Evolutionary conservation across 83 land plant species (phyloP).

Genomic region (Diphasiastrum complanatum): DNA sequence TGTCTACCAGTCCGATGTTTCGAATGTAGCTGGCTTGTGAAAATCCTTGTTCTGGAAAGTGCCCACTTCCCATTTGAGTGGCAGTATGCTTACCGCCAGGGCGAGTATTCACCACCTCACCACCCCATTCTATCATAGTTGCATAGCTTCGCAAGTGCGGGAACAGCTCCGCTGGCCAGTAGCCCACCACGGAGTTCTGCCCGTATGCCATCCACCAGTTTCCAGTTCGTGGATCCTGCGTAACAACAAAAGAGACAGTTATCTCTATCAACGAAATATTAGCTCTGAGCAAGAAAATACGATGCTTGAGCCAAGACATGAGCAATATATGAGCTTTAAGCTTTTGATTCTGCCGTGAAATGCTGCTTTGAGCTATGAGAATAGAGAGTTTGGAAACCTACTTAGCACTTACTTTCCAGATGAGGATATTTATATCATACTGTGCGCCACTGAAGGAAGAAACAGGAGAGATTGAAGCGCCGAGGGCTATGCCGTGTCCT

Average conservation of each 20-base stretch:
- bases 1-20: slow-evolving; percentile 54
- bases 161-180: slow-evolving; percentile 79
- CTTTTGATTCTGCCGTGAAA: not conserved
- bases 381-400: not conserved
- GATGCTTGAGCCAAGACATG: not conserved
- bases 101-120: slow-evolving; percentile 62
- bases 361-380: too few relatives aligned
- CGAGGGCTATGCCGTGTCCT: slow-evolving; percentile 55
- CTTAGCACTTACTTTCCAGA: slow-evolving; percentile 57
- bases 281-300: not conserved
- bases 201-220: slow-evolving; percentile 92
- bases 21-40: slow-evolving; percentile 41
- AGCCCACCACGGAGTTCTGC: slow-evolving; percentile 55
- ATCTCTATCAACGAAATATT: not conserved
- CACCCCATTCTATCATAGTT: slow-evolving; percentile 85
- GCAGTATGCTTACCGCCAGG: slow-evolving; percentile 38
- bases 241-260: not conserved
- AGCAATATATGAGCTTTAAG: not conserved
- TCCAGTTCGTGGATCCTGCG: slow-evolving; percentile 59
- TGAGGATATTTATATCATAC: slow-evolving; percentile 70
- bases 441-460: slow-evolving; percentile 41
- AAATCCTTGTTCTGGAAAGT: slow-evolving; percentile 45
- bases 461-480: slow-evolving; percentile 69
- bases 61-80: slow-evolving; percentile 69
- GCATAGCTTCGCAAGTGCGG: slow-evolving; percentile 68